Conservation (phyloP, 805 yeast species). For the Starmerella bombicola region DNA sequence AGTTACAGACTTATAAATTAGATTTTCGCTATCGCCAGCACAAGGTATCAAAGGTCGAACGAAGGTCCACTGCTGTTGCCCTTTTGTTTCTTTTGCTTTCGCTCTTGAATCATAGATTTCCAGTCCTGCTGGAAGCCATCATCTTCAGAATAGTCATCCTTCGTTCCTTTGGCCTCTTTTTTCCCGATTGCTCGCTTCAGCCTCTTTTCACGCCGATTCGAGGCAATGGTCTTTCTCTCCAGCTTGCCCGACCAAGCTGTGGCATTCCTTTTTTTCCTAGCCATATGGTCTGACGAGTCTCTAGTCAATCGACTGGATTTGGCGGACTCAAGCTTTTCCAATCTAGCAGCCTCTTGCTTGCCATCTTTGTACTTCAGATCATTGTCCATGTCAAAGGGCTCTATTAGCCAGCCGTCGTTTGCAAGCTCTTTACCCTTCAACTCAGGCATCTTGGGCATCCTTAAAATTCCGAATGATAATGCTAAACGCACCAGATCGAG, state of each 20-base stretch:
- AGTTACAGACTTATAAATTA: conserved; percentile 12
- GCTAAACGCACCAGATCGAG: conserved; percentile 66
- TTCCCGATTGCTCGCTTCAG: conserved; percentile 47
- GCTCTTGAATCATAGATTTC: conserved; percentile 66
- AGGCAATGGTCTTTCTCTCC: conserved; percentile 48
- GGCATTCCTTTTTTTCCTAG: conserved; percentile 31
- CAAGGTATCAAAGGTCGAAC: background rate
- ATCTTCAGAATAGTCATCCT: conserved; percentile 30
- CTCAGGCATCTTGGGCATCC: conserved; percentile 95
- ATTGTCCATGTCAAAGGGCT: conserved; percentile 49
- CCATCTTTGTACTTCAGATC: conserved; percentile 50
- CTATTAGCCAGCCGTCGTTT: conserved; percentile 63
- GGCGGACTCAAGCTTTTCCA: conserved; percentile 40
- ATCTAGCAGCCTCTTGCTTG: conserved; percentile 49
- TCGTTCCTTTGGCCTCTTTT: conserved; percentile 29
- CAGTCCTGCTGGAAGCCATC: conserved; percentile 50
- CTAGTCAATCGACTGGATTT: conserved; percentile 16
- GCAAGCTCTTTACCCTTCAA: conserved; percentile 44
- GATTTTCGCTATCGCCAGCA: background rate
- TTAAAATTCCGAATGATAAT: conserved; percentile 59
- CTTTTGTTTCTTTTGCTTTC: conserved; percentile 46
- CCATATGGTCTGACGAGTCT: conserved; percentile 19
- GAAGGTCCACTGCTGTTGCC: conserved; percentile 1
- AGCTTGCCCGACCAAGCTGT: conserved; percentile 70
- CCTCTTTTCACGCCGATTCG: conserved; percentile 54